Evolutionary conservation across 2,329 filamentous ascomycete species (phyloP).

Genomic region (Anisogramma anomala): DNA sequence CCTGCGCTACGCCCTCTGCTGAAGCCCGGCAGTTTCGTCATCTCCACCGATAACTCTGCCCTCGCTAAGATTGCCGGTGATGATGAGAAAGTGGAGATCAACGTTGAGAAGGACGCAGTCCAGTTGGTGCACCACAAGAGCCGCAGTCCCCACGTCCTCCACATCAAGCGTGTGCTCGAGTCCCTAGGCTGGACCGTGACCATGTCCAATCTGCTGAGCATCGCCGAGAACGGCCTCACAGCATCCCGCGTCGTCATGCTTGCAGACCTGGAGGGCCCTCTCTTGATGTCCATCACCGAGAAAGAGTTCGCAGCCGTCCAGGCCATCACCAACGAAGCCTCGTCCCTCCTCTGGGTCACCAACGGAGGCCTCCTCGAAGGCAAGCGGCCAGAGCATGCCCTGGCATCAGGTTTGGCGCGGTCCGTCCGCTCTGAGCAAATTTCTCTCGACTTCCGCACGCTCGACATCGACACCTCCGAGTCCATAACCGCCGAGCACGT

Average conservation of each 20-base stretch:
- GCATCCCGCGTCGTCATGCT: conserved; percentile 23
- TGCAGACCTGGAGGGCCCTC: conserved; percentile 20
- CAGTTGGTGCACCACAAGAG: too few relatives aligned
- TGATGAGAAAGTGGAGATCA: conserved; percentile 12
- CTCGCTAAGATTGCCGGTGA: too few relatives aligned
- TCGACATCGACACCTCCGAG: conserved; percentile 16
- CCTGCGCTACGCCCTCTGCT: too few relatives aligned
- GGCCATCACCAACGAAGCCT: conserved; percentile 15
- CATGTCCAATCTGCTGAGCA: too few relatives aligned
- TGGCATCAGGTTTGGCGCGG: conserved; percentile 19
- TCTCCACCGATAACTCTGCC: background rate
- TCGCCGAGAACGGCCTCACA: too few relatives aligned
- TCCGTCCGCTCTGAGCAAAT: conserved; percentile 19
- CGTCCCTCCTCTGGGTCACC: conserved; percentile 22
- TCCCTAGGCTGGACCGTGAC: too few relatives aligned
- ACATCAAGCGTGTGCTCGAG: too few relatives aligned
- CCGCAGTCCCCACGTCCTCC: too few relatives aligned
- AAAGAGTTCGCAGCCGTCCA: conserved; percentile 20
- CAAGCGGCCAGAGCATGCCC: conserved; percentile 19
- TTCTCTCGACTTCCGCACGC: conserved; percentile 18
- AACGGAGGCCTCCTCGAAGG: conserved; percentile 17
- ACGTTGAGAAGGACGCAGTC: too few relatives aligned
- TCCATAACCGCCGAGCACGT: too few relatives aligned
- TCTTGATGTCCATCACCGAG: conserved; percentile 19
- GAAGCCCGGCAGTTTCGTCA: too few relatives aligned